A percentile compares a stretch with the other conserved stretches of the same genome.
Conservation (phyloP, 2,329 filamentous ascomycete species). For the Orbilia oligospora region DNA sequence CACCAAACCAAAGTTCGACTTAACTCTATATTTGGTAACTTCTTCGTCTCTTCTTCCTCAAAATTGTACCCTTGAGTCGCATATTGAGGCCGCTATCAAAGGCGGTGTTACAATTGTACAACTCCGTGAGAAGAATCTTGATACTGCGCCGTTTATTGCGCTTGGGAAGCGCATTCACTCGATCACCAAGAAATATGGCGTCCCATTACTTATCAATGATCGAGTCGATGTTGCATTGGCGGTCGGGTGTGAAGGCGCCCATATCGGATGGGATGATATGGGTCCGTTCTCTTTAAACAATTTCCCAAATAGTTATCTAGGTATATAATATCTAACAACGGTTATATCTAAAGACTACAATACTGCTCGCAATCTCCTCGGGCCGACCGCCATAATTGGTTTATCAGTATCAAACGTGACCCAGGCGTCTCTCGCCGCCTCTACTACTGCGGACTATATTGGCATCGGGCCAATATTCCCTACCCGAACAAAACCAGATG, state of each 20-base stretch:
- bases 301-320: slow-evolving; percentile 11
- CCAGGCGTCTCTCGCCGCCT: slow-evolving; percentile 80
- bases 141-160: slow-evolving; percentile 79
- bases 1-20: slow-evolving; percentile 48
- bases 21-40: slow-evolving; percentile 63
- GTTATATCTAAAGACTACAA: slow-evolving; percentile 70
- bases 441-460: slow-evolving; percentile 87
- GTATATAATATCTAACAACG: not conserved
- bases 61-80: slow-evolving; percentile 59
- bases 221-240: slow-evolving; percentile 89
- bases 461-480: slow-evolving; percentile 92
- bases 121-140: slow-evolving; percentile 87
- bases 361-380: slow-evolving; percentile 80
- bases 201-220: slow-evolving; percentile 94
- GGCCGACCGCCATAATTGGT: slow-evolving; percentile 84
- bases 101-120: slow-evolving; percentile 84
- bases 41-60: slow-evolving; percentile 62
- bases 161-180: slow-evolving; percentile 79
- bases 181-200: slow-evolving; percentile 76
- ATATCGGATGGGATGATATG: slow-evolving; percentile 95
- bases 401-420: slow-evolving; percentile 83
- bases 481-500: slow-evolving; percentile 77
- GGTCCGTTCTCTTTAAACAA: slow-evolving; percentile 69
- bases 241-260: slow-evolving; percentile 89
- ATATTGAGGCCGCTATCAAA: slow-evolving; percentile 62